Evolutionary conservation across 495 filamentous ascomycete species (phyloP), one percentile per base, ranked within the genome.

Genomic region (Penicillium pancosmium): DNA sequence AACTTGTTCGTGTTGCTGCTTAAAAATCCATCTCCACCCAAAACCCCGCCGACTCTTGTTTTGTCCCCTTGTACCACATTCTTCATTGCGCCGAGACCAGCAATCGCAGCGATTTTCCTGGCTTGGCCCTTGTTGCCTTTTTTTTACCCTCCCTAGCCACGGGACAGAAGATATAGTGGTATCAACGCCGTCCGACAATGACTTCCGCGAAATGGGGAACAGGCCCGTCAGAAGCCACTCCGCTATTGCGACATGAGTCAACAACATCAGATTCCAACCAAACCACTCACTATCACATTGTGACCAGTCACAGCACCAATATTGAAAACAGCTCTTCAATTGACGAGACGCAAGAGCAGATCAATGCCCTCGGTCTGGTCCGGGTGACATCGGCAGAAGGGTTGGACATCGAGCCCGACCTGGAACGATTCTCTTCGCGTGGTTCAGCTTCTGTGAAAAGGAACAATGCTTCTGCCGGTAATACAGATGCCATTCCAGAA

Each of bases 331-430:
- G 51, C 27, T 60, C 52, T n/a, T 68, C 63, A 5, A 56, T 41
- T 13, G 57, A 35, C 2, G 51, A 55, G 3, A 48, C 49, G 5
- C 64, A 67, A 1, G 70, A 75, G 12, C 63, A 76, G 46, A 35
- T 68, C 2, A 35, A 60, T 0, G 34, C 65, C 5, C 55, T 72
- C 27, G 63, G 54, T 47, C 56, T 73, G 8, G 53, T 65, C 27
- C 59, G 59, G 50, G 71, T 77, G 15, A 63, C 55, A 49, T 78
- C 76, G 0, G 59, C 70, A 19, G 70, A 72, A 40, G 68, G 68
- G 1, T 34, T 73, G 16, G 71, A 75, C 13, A 62, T 73, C 50
- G 69, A 71, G 36, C 70, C 71, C 1, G 58, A 34, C 9, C 59
- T 77, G 10, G 71, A 74, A 49, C 62, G 59, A 51, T 54, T 67